Conservation (phyloP, 2,329 filamentous ascomycete species). For the Clarireedia sp. region DNA sequence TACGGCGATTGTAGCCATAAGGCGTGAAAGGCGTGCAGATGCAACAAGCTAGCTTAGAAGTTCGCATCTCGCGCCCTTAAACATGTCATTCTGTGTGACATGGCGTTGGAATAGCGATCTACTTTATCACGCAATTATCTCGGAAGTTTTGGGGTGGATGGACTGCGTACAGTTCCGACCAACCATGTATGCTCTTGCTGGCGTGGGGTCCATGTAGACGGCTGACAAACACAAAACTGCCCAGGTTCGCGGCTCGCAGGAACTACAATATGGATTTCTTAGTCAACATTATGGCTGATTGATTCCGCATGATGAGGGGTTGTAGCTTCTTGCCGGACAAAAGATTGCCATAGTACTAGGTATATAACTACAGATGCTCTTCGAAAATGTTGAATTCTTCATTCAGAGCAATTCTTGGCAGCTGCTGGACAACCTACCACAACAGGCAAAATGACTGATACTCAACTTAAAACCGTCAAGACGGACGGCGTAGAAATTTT, state of each 20-base stretch:
- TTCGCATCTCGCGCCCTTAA: neutral
- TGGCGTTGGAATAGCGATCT: neutral
- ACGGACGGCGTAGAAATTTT: slow-evolving; percentile 34
- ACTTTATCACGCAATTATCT: neutral
- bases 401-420: too few relatives aligned
- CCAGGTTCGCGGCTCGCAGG: neutral
- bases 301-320: neutral
- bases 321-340: too few relatives aligned
- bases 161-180: too few relatives aligned
- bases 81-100: neutral
- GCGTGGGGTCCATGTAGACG: neutral
- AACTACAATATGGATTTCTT: neutral
- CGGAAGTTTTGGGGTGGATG: too few relatives aligned
- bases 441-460: slow-evolving; percentile 1
- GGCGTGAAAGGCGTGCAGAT: too few relatives aligned
- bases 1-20: too few relatives aligned
- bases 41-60: neutral
- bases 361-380: neutral
- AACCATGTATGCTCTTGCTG: too few relatives aligned
- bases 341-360: neutral
- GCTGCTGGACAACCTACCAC: neutral
- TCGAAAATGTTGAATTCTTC: too few relatives aligned
- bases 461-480: slow-evolving; percentile 11
- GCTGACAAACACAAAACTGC: slow-evolving; percentile 1
- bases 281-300: neutral